Base-by-base conservation (phyloP, 2,329 filamentous ascomycete genomes). In the Ophiostoma quercus region DNA sequence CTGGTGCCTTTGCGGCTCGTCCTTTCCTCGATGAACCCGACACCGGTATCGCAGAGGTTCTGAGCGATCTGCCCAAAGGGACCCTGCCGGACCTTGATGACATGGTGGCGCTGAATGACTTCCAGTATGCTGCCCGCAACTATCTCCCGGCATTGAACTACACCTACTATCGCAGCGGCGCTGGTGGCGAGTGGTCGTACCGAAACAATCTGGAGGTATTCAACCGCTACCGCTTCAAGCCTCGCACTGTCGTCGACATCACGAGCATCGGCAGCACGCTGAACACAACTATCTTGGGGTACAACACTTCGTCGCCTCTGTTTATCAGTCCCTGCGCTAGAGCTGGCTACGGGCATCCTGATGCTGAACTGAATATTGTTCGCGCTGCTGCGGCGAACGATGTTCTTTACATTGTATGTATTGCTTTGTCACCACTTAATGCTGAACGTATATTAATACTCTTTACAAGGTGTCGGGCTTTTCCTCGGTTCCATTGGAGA, bases 101-200 rank as follows among this genome's bases (percentile, higher is more conserved):
- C 29, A 63, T 63, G 60, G 60, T 63, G 32, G 60, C 60, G 19
- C 60, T 63, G 7, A 63, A 63, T 9, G 60, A 63, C 5, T 63
- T 63, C 14, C 60, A 63, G 60, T 63, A 63, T 8, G 60, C 60
- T 9, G 60, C 60, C 6, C 60, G 60, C 60, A 63, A 63, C 60
- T 63, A 37, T 19, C 60, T 63, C 8, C 60, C 60, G 3, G 32
- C 25, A 19, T 12, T 8, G 2, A 63, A 63, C 60, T 63, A 63
- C 29, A 63, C 60, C 60, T 63, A 63, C 60, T 63, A 63, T 19
- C 60, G 60, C 60, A 63, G 60, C 22, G 60, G 60, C 22, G 60
- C 60, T 19, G 60, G 60, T 2, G 60, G 60, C 12, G 60, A 63
- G 14, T 63, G 60, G 60, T 63, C 60, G 4, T 63, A 63, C 60